Evolutionary conservation across 805 yeast genomes (phyloP).

Genomic region (Lachancea cidri): DNA sequence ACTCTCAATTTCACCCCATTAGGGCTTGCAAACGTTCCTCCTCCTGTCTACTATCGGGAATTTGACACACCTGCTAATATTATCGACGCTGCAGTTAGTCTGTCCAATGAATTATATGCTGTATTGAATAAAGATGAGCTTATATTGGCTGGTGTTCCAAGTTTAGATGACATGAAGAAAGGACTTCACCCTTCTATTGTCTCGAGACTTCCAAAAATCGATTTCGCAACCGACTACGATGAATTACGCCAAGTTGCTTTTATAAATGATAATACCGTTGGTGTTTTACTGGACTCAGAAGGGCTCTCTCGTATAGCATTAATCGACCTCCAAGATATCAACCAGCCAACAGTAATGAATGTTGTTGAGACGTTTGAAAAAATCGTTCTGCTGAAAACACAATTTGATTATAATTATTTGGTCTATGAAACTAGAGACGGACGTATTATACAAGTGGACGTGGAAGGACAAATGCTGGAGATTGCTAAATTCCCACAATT

Average conservation of each 20-base stretch:
- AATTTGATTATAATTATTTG: slow-evolving; percentile 46
- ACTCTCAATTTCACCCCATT: slow-evolving; percentile 75
- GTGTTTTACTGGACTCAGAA: slow-evolving; percentile 54
- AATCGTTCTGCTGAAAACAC: slow-evolving; percentile 51
- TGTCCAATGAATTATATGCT: slow-evolving; percentile 54
- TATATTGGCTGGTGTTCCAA: slow-evolving; percentile 43
- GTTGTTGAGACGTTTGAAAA: slow-evolving; percentile 44
- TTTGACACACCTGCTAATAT: slow-evolving; percentile 52
- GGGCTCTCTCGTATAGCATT: slow-evolving; percentile 46
- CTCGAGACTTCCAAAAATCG: slow-evolving; percentile 29
- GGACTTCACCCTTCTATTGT: slow-evolving; percentile 44
- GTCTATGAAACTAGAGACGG: slow-evolving; percentile 64
- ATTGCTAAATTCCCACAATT: slow-evolving; percentile 61
- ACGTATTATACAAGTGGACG: slow-evolving; percentile 41
- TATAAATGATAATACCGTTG: slow-evolving; percentile 45
- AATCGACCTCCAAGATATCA: slow-evolving; percentile 41
- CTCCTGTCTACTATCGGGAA: slow-evolving; percentile 79
- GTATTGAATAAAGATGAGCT: slow-evolving; percentile 46
- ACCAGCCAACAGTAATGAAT: slow-evolving; percentile 38
- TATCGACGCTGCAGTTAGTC: slow-evolving; percentile 58
- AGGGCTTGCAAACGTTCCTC: slow-evolving; percentile 84
- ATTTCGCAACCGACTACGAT: slow-evolving; percentile 40
- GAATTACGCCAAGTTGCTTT: slow-evolving; percentile 61
- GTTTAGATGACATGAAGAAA: slow-evolving; percentile 38
- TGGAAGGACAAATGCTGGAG: slow-evolving; percentile 26